phyloP scores from a whole-genome alignment of 176 grass and related monocot genomes.

The Musa acuminata region DNA sequence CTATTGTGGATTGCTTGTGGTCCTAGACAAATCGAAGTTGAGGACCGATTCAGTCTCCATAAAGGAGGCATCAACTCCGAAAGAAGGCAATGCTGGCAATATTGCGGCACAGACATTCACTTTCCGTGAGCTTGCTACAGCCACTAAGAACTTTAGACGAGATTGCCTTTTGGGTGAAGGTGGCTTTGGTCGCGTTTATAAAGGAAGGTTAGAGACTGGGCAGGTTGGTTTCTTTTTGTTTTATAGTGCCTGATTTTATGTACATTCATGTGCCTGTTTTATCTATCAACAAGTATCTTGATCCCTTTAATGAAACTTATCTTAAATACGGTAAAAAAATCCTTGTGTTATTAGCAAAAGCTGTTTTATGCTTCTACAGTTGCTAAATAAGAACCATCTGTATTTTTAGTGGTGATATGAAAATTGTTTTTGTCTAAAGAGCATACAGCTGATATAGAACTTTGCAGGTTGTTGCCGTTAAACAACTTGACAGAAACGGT shows the following conservation, averaged over 20 bases:
- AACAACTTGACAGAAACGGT: conserved; percentile 87
- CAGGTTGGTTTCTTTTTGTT: conserved; percentile 15
- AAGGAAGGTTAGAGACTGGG: conserved; percentile 21
- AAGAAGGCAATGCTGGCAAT: conserved; percentile 31
- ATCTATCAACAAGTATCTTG: not conserved
- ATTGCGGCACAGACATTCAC: conserved; percentile 39
- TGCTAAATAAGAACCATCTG: not conserved
- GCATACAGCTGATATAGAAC: conserved; percentile 4
- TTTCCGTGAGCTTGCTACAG: conserved; percentile 28
- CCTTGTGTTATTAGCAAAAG: not conserved
- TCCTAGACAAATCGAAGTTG: conserved; percentile 16
- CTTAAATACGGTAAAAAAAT: not conserved
- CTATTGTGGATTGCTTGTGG: not conserved
- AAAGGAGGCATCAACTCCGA: conserved; percentile 11
- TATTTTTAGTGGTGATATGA: not conserved
- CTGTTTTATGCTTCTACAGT: not conserved
- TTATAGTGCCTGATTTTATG: not conserved
- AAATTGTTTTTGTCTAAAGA: not conserved
- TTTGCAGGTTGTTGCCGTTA: conserved; percentile 74
- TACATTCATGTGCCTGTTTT: not conserved
- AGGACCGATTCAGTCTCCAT: conserved; percentile 10
- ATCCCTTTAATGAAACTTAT: not conserved
- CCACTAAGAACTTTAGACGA: conserved; percentile 30
- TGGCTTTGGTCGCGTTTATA: conserved; percentile 40
- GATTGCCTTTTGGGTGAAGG: conserved; percentile 39